Evolutionary conservation across 1,284 basidiomycete genomes (phyloP).

Genomic region (Heimioporus punctisporus): DNA sequence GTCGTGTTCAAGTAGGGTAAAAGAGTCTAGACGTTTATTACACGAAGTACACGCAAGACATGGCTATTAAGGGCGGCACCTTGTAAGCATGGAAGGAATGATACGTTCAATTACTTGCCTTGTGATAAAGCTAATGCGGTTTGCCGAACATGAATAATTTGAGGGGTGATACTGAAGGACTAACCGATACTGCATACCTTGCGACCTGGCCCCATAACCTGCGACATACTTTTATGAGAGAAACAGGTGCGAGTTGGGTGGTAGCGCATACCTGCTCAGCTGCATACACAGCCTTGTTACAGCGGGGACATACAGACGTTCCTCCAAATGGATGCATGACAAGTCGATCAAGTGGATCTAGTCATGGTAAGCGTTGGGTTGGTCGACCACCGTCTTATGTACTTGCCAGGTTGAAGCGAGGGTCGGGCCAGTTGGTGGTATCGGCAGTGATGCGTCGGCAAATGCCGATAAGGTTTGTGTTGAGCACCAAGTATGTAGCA

Average conservation of each 20-base stretch:
- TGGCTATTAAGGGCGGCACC: constrained; percentile 37
- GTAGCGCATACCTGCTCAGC: constrained; percentile 68
- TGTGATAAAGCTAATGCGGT: constrained; percentile 68
- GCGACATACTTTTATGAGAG: constrained; percentile 14
- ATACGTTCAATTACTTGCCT: constrained; percentile 42
- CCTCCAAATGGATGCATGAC: constrained; percentile 69
- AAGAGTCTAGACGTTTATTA: constrained; percentile 74
- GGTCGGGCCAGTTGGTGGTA: constrained; percentile 2
- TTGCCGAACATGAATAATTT: constrained; percentile 3
- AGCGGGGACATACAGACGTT: constrained; percentile 65
- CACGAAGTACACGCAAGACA: constrained; percentile 74
- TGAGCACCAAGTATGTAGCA: too few relatives aligned
- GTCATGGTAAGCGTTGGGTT: constrained; percentile 3
- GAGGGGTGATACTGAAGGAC: constrained; percentile 3
- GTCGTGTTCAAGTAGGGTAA: constrained; percentile 74
- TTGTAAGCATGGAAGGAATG: constrained; percentile 6
- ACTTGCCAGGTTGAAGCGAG: constrained; percentile 13
- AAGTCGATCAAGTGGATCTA: not conserved
- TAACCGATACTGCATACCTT: constrained; percentile 52
- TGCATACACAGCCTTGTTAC: constrained; percentile 72
- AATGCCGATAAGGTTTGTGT: constrained; percentile 16
- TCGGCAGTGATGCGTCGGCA: constrained; percentile 14
- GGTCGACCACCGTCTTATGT: not conserved
- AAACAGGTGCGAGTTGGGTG: too few relatives aligned
- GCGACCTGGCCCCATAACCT: constrained; percentile 81